Percentiles rank a stretch among this genome's conserved stretches.
Conservation (phyloP, 768 basidiomycete genomes). For the Russula compacta region DNA sequence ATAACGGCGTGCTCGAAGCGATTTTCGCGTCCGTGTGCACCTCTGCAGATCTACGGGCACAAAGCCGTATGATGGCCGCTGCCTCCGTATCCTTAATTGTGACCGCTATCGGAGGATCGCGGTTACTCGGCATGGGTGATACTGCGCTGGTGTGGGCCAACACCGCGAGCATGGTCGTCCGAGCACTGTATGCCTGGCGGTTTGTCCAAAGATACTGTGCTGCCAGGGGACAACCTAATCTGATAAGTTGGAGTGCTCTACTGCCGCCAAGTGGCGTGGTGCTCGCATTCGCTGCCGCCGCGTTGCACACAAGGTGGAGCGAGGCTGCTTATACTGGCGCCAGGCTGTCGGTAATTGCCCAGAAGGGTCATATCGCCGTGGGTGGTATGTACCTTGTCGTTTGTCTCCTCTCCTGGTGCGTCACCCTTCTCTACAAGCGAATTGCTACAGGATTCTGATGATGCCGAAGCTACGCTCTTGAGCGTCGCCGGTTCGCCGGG, state of each 20-base stretch:
- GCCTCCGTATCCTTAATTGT: conserved; percentile 64
- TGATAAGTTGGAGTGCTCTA: conserved; percentile 20
- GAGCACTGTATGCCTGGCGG: conserved; percentile 50
- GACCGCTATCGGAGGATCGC: conserved; percentile 41
- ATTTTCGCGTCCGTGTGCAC: conserved; percentile 76
- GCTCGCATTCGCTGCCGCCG: conserved; percentile 22
- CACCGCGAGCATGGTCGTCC: conserved; percentile 50
- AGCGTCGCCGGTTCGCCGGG: conserved; percentile 1
- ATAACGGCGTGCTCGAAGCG: conserved; percentile 89
- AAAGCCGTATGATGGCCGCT: conserved; percentile 76
- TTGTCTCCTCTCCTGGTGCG: conserved; percentile 7
- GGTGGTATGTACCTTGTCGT: conserved; percentile 21
- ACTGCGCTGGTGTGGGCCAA: conserved; percentile 70
- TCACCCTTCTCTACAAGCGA: not conserved
- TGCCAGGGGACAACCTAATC: conserved; percentile 9
- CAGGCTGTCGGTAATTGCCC: conserved; percentile 21
- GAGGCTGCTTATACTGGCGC: conserved; percentile 14
- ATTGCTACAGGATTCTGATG: not conserved
- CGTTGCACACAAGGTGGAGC: conserved; percentile 23
- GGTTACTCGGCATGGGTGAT: conserved; percentile 43
- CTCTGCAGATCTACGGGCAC: conserved; percentile 53
- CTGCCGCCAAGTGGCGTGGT: conserved; percentile 24
- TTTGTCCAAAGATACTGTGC: conserved; percentile 45
- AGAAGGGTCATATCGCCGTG: conserved; percentile 24
- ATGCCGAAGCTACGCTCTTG: not conserved